Percentiles rank a stretch among this genome's conserved stretches.
phyloP scores from a whole-genome alignment of 2,329 filamentous ascomycete species.

The Alternaria dauci region DNA sequence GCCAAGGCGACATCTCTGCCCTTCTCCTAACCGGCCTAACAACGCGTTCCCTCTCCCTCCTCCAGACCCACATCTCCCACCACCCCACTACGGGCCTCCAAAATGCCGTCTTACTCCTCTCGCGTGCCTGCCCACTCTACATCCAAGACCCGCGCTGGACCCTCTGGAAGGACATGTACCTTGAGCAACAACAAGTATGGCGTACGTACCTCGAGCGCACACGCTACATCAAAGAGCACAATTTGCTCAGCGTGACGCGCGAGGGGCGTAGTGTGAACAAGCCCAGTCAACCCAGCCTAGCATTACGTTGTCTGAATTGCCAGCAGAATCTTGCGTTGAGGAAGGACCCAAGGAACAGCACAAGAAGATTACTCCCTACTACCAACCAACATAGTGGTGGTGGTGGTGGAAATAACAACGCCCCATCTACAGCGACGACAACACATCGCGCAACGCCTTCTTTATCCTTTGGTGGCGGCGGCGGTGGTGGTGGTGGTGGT shows the following conservation, averaged over 20 bases:
- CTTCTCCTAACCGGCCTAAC: conserved; percentile 81
- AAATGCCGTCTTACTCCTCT: conserved; percentile 77
- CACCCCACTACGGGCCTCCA: conserved; percentile 73
- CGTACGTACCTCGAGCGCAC: conserved; percentile 75
- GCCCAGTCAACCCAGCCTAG: conserved; percentile 71
- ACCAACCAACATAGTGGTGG: not conserved
- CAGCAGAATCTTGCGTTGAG: conserved; percentile 61
- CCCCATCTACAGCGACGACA: not conserved
- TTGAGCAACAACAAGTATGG: conserved; percentile 75
- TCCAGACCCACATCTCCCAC: conserved; percentile 77
- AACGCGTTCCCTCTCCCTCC: conserved; percentile 75
- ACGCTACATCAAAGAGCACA: conserved; percentile 80
- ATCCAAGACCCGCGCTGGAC: conserved; percentile 78
- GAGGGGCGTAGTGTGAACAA: conserved; percentile 70
- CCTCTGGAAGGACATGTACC: conserved; percentile 79
- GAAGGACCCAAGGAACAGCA: conserved; percentile 31
- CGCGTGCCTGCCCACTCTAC: conserved; percentile 77
- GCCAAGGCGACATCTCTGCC: conserved; percentile 76
- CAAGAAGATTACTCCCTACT: conserved; percentile 34
- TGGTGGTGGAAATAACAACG: not conserved
- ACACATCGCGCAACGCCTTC: not conserved
- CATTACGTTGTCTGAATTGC: conserved; percentile 80
- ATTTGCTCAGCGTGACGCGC: conserved; percentile 69
- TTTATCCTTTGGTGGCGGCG: not conserved
- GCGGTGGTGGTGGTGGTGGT: not conserved